Conservation (phyloP, 2,329 filamentous ascomycete species). For the Nemania sp. region DNA sequence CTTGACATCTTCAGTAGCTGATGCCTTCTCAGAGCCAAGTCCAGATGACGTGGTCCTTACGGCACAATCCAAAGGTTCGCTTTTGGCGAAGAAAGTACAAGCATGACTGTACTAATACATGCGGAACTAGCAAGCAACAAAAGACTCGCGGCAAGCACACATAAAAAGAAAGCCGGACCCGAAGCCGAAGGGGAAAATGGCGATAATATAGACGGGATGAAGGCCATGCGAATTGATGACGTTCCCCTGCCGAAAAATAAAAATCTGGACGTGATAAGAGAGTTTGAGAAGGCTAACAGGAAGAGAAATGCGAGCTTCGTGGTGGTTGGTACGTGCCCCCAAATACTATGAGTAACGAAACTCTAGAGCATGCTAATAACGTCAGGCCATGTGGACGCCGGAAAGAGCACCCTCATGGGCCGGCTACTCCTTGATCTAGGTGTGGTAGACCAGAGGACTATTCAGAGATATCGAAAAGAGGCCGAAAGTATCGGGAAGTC, state of each 20-base stretch:
- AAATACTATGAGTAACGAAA: neutral
- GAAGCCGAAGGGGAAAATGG: conserved; percentile 54
- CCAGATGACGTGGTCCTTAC: conserved; percentile 90
- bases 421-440: conserved; percentile 90
- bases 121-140: conserved; percentile 64
- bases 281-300: conserved; percentile 78
- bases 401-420: conserved; percentile 98
- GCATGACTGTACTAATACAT: conserved; percentile 64
- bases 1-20: conserved; percentile 62
- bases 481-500: conserved; percentile 93
- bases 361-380: conserved; percentile 26
- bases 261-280: conserved; percentile 84
- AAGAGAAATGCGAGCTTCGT: conserved; percentile 92
- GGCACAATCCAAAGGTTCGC: conserved; percentile 91
- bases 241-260: conserved; percentile 74
- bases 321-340: conserved; percentile 77
- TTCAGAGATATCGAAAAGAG: conserved; percentile 89
- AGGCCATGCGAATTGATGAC: conserved; percentile 62
- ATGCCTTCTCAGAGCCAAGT: conserved; percentile 85
- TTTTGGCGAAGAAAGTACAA: conserved; percentile 63
- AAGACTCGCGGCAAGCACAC: conserved; percentile 50
- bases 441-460: conserved; percentile 85
- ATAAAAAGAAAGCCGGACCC: conserved; percentile 57
- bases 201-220: conserved; percentile 50
- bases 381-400: conserved; percentile 92